Conservation (phyloP, 176 grass and related monocot species). For the Bromus sterilis region DNA sequence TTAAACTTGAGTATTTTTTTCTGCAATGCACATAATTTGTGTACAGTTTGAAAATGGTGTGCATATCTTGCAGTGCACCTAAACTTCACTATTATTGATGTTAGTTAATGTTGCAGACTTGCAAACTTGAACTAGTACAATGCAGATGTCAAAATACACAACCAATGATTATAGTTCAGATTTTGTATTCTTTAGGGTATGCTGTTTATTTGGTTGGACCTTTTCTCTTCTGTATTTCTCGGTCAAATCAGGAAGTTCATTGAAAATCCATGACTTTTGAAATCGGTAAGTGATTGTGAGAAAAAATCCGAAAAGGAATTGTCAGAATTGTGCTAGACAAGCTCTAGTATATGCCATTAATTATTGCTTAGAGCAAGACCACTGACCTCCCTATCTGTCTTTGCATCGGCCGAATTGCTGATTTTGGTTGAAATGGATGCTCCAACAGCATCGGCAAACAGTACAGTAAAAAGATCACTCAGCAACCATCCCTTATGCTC, state of each 20-base stretch:
- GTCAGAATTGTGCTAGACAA: background rate
- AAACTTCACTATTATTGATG: background rate
- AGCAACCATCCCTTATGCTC: background rate
- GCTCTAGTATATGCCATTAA: background rate
- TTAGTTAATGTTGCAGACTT: background rate
- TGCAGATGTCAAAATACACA: background rate
- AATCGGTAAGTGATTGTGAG: background rate
- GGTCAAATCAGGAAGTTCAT: background rate
- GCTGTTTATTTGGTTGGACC: background rate
- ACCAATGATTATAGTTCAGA: background rate
- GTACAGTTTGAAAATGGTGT: background rate
- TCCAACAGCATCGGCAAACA: background rate
- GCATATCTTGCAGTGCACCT: background rate
- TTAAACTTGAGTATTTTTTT: background rate
- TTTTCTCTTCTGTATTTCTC: background rate
- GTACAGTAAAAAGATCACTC: background rate
- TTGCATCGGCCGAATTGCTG: too few species aligned
- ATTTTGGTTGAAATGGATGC: background rate
- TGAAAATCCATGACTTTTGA: background rate
- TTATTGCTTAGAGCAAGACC: background rate
- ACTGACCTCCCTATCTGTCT: background rate
- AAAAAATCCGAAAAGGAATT: background rate
- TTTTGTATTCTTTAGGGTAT: background rate
- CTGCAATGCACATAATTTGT: background rate
- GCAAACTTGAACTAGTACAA: background rate